phyloP scores from a whole-genome alignment of 2,329 filamentous ascomycete genomes.

The Microdochium nivale region DNA sequence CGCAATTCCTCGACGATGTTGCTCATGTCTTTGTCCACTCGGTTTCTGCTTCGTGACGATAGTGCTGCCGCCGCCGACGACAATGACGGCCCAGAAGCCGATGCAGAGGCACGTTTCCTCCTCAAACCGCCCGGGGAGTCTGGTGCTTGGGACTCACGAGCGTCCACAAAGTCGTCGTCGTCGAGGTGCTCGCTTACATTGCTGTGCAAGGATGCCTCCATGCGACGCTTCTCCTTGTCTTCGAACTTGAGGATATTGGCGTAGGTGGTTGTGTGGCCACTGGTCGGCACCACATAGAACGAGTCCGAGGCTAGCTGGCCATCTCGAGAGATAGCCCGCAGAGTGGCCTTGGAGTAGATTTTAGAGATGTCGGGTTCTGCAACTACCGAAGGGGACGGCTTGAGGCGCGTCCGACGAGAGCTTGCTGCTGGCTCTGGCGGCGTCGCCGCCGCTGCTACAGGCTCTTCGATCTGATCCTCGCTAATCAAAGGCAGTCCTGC shows the following conservation, averaged over 20 bases:
- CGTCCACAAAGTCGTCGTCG: constrained; percentile 87
- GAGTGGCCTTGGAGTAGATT: constrained; percentile 77
- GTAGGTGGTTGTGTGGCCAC: constrained; percentile 86
- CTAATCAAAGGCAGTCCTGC: constrained; percentile 73
- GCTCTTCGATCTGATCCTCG: constrained; percentile 38
- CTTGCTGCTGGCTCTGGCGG: constrained; percentile 22
- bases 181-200: constrained; percentile 45
- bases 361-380: constrained; percentile 70
- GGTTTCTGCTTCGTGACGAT: constrained; percentile 20
- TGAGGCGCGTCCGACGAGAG: constrained; percentile 28
- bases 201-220: constrained; percentile 40
- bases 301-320: constrained; percentile 60
- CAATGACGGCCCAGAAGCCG: too few species aligned
- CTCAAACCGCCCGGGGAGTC: constrained; percentile 32
- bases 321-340: constrained; percentile 68
- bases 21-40: constrained; percentile 34
- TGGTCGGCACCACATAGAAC: constrained; percentile 91
- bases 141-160: constrained; percentile 53
- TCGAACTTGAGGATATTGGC: constrained; percentile 74
- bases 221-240: constrained; percentile 55
- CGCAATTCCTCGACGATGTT: constrained; percentile 83
- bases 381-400: constrained; percentile 20
- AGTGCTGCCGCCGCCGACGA: background rate
- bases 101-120: constrained; percentile 8
- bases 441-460: constrained; percentile 19